Percentiles rank a stretch among this genome's conserved stretches.
These are phyloP conservation scores for Xylaria sp. DNA, from an alignment of 2,329 filamentous ascomycete genomes.

Conservation along the genomic window DNA sequence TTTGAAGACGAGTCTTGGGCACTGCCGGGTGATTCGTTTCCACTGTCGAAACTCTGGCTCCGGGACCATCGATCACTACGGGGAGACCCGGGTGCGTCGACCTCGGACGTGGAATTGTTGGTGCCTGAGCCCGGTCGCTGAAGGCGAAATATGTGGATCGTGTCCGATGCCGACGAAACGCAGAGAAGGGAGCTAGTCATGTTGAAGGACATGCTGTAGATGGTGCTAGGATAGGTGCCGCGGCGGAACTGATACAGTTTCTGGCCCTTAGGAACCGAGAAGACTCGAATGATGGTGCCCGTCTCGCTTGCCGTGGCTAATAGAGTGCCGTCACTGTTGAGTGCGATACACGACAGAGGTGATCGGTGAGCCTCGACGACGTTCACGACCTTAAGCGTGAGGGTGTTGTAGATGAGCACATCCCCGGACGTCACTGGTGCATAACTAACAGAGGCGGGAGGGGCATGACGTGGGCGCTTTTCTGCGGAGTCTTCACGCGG, in stretches of 20 bases:
- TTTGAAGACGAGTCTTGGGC: conserved; percentile 59
- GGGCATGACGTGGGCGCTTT: conserved; percentile 80
- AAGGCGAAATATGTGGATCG: conserved; percentile 94
- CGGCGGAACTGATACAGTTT: conserved; percentile 97
- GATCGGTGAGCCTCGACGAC: conserved; percentile 95
- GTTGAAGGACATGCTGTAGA: conserved; percentile 99
- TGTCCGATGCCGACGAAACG: conserved; percentile 95
- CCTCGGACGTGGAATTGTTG: conserved; percentile 52
- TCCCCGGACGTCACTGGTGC: conserved; percentile 88
- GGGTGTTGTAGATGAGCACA: conserved; percentile 90
- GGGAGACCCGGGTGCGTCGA: conserved; percentile 56
- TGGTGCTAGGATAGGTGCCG: conserved; percentile 93
- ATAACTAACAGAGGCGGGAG: conserved; percentile 77
- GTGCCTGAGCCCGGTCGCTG: conserved; percentile 56
- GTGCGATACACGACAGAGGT: conserved; percentile 86
- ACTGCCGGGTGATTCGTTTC: conserved; percentile 63
- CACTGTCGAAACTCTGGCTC: conserved; percentile 65
- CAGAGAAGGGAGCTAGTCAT: conserved; percentile 91
- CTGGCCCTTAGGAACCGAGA: conserved; percentile 87
- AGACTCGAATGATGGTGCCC: conserved; percentile 96
- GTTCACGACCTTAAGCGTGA: conserved; percentile 91
- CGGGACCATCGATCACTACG: conserved; percentile 64
- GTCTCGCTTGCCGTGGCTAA: conserved; percentile 97
- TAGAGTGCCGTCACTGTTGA: conserved; percentile 92
- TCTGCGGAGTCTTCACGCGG: conserved; percentile 70